phyloP scores from a whole-genome alignment of 208 protist genomes.

The Leishmania lainsoni region DNA sequence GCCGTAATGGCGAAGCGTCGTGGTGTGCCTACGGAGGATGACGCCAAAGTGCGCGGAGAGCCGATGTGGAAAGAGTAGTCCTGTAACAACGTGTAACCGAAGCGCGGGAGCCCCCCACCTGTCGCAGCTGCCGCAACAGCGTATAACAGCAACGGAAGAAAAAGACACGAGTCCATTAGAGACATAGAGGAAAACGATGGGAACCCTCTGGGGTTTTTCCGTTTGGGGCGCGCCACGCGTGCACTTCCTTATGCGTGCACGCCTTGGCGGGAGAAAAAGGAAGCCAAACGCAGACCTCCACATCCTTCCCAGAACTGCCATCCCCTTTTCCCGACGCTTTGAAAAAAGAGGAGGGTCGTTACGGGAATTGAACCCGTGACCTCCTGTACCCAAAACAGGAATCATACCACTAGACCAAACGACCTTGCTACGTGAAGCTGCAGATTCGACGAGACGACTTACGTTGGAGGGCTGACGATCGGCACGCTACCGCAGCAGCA shows the following conservation, averaged over 20 bases:
- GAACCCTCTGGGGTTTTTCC: neutral
- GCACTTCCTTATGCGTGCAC: neutral
- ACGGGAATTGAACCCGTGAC: slow-evolving; percentile 94
- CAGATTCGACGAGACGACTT: accelerated
- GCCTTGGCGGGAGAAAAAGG: neutral
- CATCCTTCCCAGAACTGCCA: neutral
- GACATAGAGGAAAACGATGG: too few species aligned
- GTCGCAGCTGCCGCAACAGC: neutral
- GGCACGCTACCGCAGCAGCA: slow-evolving; percentile 32
- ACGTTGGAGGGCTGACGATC: neutral
- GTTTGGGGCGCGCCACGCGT: neutral
- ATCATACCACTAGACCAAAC: slow-evolving; percentile 95
- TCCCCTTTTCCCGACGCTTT: neutral
- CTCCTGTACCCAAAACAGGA: slow-evolving; percentile 94
- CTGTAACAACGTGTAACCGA: slow-evolving; percentile 3
- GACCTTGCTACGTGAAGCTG: slow-evolving; percentile 28
- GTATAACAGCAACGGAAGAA: neutral
- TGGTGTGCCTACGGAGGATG: neutral
- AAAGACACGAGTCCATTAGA: neutral
- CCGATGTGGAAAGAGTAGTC: neutral
- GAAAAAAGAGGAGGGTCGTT: slow-evolving; percentile 69
- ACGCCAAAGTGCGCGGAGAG: neutral
- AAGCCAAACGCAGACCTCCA: neutral
- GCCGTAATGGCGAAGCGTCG: slow-evolving; percentile 30
- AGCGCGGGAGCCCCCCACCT: neutral